Percentiles rank a stretch among this genome's conserved stretches.
These are phyloP conservation scores for Funneliformis caledonium DNA, from an alignment of 371 early-diverging fungal genomes.

Conservation along the genomic window DNA sequence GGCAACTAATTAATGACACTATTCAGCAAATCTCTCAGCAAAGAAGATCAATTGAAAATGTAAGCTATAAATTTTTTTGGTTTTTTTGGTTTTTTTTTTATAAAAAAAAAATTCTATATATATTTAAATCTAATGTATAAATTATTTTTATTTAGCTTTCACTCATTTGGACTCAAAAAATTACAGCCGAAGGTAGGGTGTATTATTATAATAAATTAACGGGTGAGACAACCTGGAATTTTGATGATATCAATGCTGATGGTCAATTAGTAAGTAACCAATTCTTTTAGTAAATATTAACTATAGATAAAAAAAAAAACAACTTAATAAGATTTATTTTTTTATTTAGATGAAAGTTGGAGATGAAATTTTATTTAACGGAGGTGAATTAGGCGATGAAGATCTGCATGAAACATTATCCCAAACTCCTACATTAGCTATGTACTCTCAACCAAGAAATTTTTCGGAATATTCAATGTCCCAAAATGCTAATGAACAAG, in stretches of 20 bases:
- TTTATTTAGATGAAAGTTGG: slow-evolving; percentile 3
- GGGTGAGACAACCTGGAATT: slow-evolving; percentile 70
- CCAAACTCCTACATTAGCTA: neutral
- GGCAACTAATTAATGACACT: slow-evolving; percentile 12
- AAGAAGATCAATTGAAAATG: slow-evolving; percentile 37
- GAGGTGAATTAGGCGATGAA: neutral
- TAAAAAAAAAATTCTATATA: slow-evolving; percentile 14
- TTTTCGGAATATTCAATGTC: neutral
- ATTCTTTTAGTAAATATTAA: neutral
- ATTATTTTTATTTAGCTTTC: slow-evolving; percentile 48
- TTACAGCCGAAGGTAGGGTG: slow-evolving; percentile 62
- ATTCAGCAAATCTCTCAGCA: slow-evolving; percentile 22
- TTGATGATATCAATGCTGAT: slow-evolving; percentile 47
- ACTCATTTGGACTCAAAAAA: slow-evolving; percentile 63
- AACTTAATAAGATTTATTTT: neutral
- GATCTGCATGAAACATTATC: neutral
- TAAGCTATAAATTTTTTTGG: slow-evolving; percentile 37
- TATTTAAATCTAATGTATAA: slow-evolving; percentile 10
- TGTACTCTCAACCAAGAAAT: neutral
- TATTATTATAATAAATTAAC: slow-evolving; percentile 78
- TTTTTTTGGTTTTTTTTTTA: neutral
- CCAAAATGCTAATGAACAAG: slow-evolving; percentile 39
- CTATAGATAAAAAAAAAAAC: neutral
- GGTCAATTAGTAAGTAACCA: slow-evolving; percentile 42
- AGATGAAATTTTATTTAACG: neutral